These are phyloP conservation scores for Dioscorea cayenensis DNA, from an alignment of 116 monocot genomes.

Conservation along the genomic window DNA sequence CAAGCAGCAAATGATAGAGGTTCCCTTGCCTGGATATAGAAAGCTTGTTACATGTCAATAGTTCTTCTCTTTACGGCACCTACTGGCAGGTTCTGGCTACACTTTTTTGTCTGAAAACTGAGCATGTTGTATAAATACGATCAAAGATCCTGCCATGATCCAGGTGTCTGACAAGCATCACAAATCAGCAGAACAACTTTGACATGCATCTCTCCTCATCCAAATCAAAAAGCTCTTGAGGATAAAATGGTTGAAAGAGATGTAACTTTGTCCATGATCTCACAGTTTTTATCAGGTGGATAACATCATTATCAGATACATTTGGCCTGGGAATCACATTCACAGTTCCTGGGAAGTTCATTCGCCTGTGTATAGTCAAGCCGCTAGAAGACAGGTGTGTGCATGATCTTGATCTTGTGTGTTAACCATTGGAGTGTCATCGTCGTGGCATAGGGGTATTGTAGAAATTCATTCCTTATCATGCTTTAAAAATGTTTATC, in stretches of 20 bases:
- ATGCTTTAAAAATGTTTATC: constrained; percentile 3
- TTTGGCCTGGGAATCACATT: neutral
- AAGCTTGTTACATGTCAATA: neutral
- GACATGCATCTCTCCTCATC: neutral
- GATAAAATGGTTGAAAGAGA: neutral
- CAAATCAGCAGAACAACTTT: neutral
- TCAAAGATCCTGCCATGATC: neutral
- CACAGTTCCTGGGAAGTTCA: neutral
- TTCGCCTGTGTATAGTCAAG: constrained; percentile 21
- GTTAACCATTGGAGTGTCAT: neutral
- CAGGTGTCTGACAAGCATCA: neutral
- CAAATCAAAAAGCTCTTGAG: neutral
- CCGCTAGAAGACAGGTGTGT: constrained; percentile 22
- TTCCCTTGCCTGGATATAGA: constrained; percentile 93
- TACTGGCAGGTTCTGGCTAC: neutral
- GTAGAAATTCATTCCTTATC: constrained; percentile 23
- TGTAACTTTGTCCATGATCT: too few relatives aligned
- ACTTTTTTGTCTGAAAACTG: neutral
- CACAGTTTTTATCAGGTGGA: neutral
- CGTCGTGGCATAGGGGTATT: constrained; percentile 7
- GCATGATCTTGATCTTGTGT: neutral
- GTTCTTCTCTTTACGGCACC: neutral
- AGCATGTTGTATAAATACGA: neutral
- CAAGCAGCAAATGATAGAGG: constrained; percentile 79
- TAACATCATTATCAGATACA: neutral